Base-by-base conservation (phyloP, 768 basidiomycete genomes). In the Lepiota brunneoincarnata region DNA sequence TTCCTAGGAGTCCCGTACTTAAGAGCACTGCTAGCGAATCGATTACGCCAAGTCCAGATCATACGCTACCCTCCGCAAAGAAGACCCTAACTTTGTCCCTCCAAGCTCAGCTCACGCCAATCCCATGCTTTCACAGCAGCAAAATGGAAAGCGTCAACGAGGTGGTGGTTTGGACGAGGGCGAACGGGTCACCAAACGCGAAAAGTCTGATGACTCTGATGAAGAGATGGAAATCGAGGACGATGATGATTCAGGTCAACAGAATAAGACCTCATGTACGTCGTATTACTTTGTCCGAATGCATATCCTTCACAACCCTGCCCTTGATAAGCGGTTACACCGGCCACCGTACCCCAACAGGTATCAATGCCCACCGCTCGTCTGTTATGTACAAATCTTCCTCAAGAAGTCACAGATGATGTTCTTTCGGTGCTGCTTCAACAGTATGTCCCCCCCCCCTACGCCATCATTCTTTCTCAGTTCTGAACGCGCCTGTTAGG, bases 141-240 rank as follows among this genome's bases (percentile, higher is more conserved):
- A 78, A 59, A 77, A 78, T 40, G 73, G 80, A 69, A 93, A 89
- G 73, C 78, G 84, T 60, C 80, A 67, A 64, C 76, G 91, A 63
- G 89, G 89, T 39, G 86, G 80, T 17, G 82, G 81, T 42, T 65
- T 69, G 37, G 75, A 72, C 21, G 81, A 80, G 41, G 77, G 72
- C 49, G 83, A 76, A 49, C 79, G 80, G 46, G 75, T 74, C 40
- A 60, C 77, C 23, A 96, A 95, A 73, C 81, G 85, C 58, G 82
- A 84, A 62, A 91, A 83, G 67, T 72, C 76, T 40, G 81, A 82
- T 44, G 84, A 79, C 49, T 69, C 67, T 26, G 82, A 84, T 59
- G 89, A 91, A 58, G 93, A 85, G 51, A 89, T 89, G 65, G 91
- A 93, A 73, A 95, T 95, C 87, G 93, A 96, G 72, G 93, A 94